Conservation (phyloP, 2,329 filamentous ascomycete genomes). For the Phialophora tarda region DNA sequence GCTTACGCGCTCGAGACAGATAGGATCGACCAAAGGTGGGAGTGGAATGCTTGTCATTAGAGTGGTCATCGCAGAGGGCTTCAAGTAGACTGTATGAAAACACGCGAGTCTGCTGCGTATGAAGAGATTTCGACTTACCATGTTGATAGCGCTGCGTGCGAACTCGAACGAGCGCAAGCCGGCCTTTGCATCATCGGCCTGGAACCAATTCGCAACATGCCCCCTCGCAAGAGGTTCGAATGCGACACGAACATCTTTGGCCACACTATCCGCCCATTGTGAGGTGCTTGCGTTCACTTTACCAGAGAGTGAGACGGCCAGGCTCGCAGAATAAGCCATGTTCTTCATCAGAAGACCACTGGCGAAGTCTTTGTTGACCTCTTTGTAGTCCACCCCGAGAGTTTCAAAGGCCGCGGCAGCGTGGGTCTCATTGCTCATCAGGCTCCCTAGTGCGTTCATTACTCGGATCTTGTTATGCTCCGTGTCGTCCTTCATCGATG, state of each 20-base stretch:
- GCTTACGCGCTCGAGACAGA: neutral
- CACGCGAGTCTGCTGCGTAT: neutral
- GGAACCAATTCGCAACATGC: conserved; percentile 14
- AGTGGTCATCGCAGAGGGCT: neutral
- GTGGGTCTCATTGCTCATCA: conserved; percentile 14
- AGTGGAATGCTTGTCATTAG: neutral
- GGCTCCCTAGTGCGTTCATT: conserved; percentile 7
- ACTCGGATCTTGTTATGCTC: conserved; percentile 7
- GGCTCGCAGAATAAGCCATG: neutral
- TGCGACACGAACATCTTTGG: neutral
- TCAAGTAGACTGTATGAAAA: neutral
- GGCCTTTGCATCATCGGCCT: conserved; percentile 5
- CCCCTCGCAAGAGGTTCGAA: conserved; percentile 18
- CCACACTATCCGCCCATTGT: conserved; percentile 3
- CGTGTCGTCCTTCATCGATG: neutral
- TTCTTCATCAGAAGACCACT: conserved; percentile 2
- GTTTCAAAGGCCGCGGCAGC: conserved; percentile 9
- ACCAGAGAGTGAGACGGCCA: conserved; percentile 4
- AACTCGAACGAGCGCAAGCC: conserved; percentile 14
- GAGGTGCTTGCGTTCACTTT: conserved; percentile 9
- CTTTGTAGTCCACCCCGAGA: conserved; percentile 14
- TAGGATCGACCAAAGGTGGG: neutral
- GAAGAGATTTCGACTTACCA: conserved; percentile 1
- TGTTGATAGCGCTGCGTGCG: conserved; percentile 8
- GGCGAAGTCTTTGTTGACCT: neutral